Conservation (phyloP, 768 basidiomycete genomes). For the Suillus bovinus region DNA sequence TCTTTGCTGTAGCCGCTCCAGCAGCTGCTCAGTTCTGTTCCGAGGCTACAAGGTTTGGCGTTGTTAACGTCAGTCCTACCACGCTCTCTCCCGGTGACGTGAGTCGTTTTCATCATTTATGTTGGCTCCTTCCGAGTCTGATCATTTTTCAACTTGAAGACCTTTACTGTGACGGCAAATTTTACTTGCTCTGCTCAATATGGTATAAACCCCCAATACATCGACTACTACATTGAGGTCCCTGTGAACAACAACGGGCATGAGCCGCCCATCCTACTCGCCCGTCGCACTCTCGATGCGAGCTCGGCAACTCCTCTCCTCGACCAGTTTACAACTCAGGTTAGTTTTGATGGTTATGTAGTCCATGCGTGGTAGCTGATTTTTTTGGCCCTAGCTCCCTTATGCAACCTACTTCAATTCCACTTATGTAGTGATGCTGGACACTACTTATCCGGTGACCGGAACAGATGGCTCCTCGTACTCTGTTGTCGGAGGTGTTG, state of each 20-base stretch:
- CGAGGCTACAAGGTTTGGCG: slow-evolving; percentile 24
- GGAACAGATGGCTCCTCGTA: slow-evolving; percentile 23
- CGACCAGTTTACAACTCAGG: slow-evolving; percentile 20
- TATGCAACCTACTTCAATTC: slow-evolving; percentile 23
- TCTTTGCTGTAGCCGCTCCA: slow-evolving; percentile 21
- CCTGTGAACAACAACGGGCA: slow-evolving; percentile 31
- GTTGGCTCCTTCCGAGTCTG: neutral
- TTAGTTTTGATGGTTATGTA: slow-evolving; percentile 7
- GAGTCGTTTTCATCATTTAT: neutral
- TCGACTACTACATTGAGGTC: slow-evolving; percentile 36
- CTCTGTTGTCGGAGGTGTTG: slow-evolving; percentile 25
- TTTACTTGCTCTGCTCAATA: slow-evolving; percentile 29
- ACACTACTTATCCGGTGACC: slow-evolving; percentile 22
- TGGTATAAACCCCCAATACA: slow-evolving; percentile 23
- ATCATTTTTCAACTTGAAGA: slow-evolving; percentile 17
- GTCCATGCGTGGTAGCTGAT: slow-evolving; percentile 7
- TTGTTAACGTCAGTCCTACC: slow-evolving; percentile 19
- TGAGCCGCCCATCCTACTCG: slow-evolving; percentile 31
- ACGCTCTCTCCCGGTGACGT: slow-evolving; percentile 28
- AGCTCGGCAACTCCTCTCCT: slow-evolving; percentile 9
- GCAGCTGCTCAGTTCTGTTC: slow-evolving; percentile 23
- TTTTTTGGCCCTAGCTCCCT: slow-evolving; percentile 21
- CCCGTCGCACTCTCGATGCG: slow-evolving; percentile 19
- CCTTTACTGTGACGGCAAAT: slow-evolving; percentile 22
- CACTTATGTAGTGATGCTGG: slow-evolving; percentile 25